A percentile compares a stretch with the other conserved stretches of the same genome.
These are phyloP conservation scores for Fusarium sp. DNA, from an alignment of 2,329 filamentous ascomycete species.

Conservation along the genomic window DNA sequence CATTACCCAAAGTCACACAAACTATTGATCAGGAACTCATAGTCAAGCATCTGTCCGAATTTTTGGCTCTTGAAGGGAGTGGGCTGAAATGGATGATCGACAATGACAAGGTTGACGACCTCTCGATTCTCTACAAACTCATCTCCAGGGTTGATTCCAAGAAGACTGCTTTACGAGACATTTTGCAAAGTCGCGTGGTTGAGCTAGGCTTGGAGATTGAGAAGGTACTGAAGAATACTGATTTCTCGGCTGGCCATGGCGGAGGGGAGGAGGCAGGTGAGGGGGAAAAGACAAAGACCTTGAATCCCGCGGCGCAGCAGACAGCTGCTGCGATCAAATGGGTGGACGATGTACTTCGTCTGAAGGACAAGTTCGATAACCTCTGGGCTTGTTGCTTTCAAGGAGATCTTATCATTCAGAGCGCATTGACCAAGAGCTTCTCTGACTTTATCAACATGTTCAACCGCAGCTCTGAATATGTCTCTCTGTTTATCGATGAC, in stretches of 20 bases:
- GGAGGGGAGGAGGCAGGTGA: constrained; percentile 62
- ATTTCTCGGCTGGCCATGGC: constrained; percentile 60
- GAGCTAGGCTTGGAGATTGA: constrained; percentile 89
- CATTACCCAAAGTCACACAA: constrained; percentile 76
- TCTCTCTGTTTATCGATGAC: constrained; percentile 97
- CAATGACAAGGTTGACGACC: constrained; percentile 82
- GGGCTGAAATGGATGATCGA: constrained; percentile 92
- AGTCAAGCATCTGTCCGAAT: constrained; percentile 78
- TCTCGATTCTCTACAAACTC: constrained; percentile 84
- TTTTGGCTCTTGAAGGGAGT: constrained; percentile 85
- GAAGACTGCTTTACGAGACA: constrained; percentile 76
- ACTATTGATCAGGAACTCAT: constrained; percentile 89
- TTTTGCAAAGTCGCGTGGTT: constrained; percentile 79
- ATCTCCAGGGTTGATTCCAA: constrained; percentile 81
- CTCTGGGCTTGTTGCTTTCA: constrained; percentile 81
- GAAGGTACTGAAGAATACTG: constrained; percentile 67
- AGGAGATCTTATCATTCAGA: constrained; percentile 81
- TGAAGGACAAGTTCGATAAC: constrained; percentile 91
- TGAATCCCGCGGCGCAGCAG: constrained; percentile 74
- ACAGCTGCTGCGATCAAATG: constrained; percentile 91
- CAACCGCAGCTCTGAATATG: constrained; percentile 84
- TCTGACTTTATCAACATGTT: constrained; percentile 96
- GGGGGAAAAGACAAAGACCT: constrained; percentile 51
- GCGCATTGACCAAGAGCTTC: constrained; percentile 86
- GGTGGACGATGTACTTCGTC: constrained; percentile 87